phyloP scores from a whole-genome alignment of 2,329 filamentous ascomycete species.

The Ceratocystis harringtonii region DNA sequence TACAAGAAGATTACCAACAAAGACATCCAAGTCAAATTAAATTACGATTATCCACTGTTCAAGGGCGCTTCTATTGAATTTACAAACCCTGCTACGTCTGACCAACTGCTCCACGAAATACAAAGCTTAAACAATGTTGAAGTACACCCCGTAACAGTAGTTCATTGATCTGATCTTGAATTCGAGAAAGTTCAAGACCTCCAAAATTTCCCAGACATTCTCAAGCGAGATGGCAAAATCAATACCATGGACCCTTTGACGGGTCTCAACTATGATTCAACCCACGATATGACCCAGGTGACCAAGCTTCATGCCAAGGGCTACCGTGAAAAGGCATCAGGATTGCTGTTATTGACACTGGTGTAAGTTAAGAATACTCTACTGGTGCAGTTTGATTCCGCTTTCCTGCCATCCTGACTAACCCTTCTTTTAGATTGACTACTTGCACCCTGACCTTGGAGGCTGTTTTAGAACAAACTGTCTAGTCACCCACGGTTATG shows the following conservation, averaged over 20 bases:
- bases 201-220: not conserved
- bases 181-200: conserved; percentile 19
- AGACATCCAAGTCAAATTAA: conserved; percentile 30
- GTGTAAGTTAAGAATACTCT: conserved; percentile 28
- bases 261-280: conserved; percentile 25
- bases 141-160: conserved; percentile 33
- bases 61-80: conserved; percentile 40
- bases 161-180: conserved; percentile 31
- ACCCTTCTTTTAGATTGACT: conserved; percentile 34
- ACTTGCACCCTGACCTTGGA: conserved; percentile 47
- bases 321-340: conserved; percentile 36
- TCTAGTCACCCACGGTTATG: conserved; percentile 41
- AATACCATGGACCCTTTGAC: conserved; percentile 2
- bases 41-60: conserved; percentile 37
- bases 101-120: conserved; percentile 30
- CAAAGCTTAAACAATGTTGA: conserved; percentile 32
- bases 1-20: conserved; percentile 27
- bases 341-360: conserved; percentile 39
- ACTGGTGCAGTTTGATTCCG: not conserved
- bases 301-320: conserved; percentile 36
- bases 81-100: conserved; percentile 31
- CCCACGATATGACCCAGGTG: conserved; percentile 42
- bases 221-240: not conserved
- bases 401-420: not conserved
- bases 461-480: conserved; percentile 47